Evolutionary conservation across 768 basidiomycete genomes (phyloP).

Genomic region (Panaeolus papilionaceus): DNA sequence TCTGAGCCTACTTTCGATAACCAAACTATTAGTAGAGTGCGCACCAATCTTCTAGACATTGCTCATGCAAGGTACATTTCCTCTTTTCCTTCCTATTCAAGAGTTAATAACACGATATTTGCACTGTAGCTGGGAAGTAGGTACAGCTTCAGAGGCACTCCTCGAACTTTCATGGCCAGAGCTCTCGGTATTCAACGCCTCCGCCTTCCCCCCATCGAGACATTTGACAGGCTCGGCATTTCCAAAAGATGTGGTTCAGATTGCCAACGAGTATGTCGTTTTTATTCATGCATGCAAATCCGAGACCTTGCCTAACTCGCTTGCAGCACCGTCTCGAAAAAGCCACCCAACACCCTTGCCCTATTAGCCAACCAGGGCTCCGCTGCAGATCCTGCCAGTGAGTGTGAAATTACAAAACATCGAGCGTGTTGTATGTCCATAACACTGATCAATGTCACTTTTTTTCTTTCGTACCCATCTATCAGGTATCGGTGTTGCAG

Average conservation of each 20-base stretch:
- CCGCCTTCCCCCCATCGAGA: conserved; percentile 47
- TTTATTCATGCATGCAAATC: not conserved
- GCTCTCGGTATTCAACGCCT: conserved; percentile 54
- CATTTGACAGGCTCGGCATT: conserved; percentile 34
- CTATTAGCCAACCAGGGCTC: conserved; percentile 55
- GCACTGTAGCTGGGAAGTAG: conserved; percentile 60
- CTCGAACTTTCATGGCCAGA: conserved; percentile 56
- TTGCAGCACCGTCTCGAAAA: conserved; percentile 43
- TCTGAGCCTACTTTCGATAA: conserved; percentile 23
- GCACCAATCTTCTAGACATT: conserved; percentile 31
- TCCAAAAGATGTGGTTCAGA: conserved; percentile 47
- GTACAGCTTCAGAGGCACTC: conserved; percentile 61
- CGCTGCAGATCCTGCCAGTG: conserved; percentile 67
- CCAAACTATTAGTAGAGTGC: conserved; percentile 24
- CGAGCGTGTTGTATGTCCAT: not conserved
- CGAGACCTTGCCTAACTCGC: conserved; percentile 5
- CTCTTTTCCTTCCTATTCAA: not conserved
- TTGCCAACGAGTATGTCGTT: conserved; percentile 42
- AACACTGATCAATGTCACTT: conserved; percentile 13
- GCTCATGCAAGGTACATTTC: conserved; percentile 35
- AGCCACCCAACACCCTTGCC: conserved; percentile 42
- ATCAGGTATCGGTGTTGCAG: conserved; percentile 58
- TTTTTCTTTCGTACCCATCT: conserved; percentile 13
- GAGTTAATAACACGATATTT: not conserved
- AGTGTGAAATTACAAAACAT: conserved; percentile 22